Conservation (phyloP, 169 alveolate species). For the Blepharisma undulans region DNA sequence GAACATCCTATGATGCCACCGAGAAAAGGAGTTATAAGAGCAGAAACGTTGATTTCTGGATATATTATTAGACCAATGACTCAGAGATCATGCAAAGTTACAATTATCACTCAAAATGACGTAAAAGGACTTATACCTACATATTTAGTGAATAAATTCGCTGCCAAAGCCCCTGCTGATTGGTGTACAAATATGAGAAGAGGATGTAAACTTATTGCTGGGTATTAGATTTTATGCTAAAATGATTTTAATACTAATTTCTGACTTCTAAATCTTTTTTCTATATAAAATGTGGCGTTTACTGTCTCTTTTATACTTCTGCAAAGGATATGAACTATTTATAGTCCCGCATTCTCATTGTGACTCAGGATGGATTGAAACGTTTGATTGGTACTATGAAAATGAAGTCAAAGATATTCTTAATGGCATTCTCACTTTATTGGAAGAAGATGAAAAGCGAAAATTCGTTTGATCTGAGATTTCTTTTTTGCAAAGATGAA, state of each 20-base stretch:
- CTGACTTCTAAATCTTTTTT: background rate
- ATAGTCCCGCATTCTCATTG: slow-evolving; percentile 86
- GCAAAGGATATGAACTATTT: background rate
- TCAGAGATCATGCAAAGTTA: slow-evolving; percentile 54
- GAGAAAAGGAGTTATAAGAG: slow-evolving; percentile 65
- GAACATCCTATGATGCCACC: slow-evolving; percentile 66
- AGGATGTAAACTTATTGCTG: slow-evolving; percentile 63
- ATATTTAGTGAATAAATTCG: slow-evolving; percentile 69
- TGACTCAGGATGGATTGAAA: slow-evolving; percentile 90
- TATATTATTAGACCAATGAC: slow-evolving; percentile 56
- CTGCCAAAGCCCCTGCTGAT: slow-evolving; percentile 73
- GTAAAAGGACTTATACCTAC: slow-evolving; percentile 76
- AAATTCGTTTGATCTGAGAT: slow-evolving; percentile 59
- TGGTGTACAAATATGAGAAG: slow-evolving; percentile 67
- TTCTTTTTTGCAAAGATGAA: slow-evolving; percentile 77
- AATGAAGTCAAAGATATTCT: slow-evolving; percentile 31
- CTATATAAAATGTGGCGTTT: background rate
- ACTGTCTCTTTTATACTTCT: background rate
- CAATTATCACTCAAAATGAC: slow-evolving; percentile 77
- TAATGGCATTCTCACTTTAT: slow-evolving; percentile 46
- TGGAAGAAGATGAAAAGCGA: slow-evolving; percentile 51
- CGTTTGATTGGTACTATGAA: slow-evolving; percentile 71
- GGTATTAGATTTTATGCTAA: background rate
- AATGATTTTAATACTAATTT: background rate
- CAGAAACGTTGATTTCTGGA: slow-evolving; percentile 82